phyloP scores from a whole-genome alignment of 305 asterid species.

The Fraxinus albicans region DNA sequence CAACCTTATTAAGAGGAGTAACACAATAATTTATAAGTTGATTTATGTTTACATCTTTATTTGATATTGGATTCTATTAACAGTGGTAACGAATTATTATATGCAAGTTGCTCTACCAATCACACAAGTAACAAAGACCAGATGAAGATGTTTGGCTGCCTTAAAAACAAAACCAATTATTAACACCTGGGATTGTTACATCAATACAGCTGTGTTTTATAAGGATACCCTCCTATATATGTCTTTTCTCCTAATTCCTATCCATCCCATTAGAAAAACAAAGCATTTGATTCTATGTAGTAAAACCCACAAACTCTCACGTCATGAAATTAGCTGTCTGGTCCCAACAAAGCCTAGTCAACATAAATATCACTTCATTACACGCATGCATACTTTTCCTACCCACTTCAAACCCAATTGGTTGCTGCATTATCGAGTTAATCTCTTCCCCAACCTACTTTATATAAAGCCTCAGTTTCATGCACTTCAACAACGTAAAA shows the following conservation, averaged over 20 bases:
- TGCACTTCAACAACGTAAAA: neutral
- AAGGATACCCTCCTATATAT: neutral
- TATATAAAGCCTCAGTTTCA: neutral
- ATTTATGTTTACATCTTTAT: too few relatives aligned
- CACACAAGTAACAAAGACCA: neutral
- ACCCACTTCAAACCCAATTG: neutral
- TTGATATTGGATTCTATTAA: too few relatives aligned
- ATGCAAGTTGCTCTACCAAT: neutral
- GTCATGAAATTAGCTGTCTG: neutral
- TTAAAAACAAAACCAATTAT: neutral
- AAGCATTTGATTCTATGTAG: neutral
- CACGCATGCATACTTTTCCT: neutral
- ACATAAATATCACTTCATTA: neutral
- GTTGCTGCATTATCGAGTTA: neutral
- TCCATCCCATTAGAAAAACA: neutral
- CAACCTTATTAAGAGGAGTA: too few relatives aligned
- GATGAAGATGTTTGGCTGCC: neutral
- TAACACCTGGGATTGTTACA: neutral
- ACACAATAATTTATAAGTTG: too few relatives aligned
- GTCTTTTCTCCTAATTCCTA: neutral
- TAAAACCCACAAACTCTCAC: neutral
- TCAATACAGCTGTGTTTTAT: neutral
- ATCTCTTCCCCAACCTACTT: neutral
- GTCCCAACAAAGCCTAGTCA: neutral
- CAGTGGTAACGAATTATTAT: neutral